A percentile compares a stretch with the other conserved stretches of the same genome.
Evolutionary conservation across 768 basidiomycete genomes (phyloP).

Genomic region (Leucocoprinus birnbaumii): DNA sequence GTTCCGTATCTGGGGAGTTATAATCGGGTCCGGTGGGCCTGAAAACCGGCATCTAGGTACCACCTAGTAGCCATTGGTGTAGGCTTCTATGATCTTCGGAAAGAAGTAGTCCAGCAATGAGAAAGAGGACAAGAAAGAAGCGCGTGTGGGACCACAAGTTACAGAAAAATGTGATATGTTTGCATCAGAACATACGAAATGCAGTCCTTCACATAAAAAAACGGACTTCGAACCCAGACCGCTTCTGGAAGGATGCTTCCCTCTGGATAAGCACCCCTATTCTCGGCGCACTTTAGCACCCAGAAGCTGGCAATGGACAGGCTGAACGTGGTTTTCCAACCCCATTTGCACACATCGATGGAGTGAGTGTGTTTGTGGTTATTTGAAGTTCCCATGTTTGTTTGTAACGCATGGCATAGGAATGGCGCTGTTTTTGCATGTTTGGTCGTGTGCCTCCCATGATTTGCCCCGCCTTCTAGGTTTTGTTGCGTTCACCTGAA

Average conservation of each 20-base stretch:
- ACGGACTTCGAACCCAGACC: too few species aligned
- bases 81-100: background rate
- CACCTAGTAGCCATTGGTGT: too few species aligned
- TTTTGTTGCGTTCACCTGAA: constrained; percentile 23
- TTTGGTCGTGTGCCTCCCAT: constrained; percentile 32
- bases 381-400: constrained; percentile 20
- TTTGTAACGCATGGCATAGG: constrained; percentile 40
- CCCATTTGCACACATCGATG: too few species aligned
- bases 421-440: constrained; percentile 32
- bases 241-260: too few species aligned
- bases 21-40: too few species aligned
- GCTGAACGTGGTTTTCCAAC: background rate
- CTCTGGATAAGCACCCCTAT: too few species aligned
- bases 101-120: background rate
- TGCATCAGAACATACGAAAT: background rate
- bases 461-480: constrained; percentile 29
- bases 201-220: too few species aligned
- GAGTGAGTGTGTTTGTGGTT: constrained; percentile 13
- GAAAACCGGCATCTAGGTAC: too few species aligned
- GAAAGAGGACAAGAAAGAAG: background rate
- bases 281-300: background rate
- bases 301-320: background rate
- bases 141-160: background rate
- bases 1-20: background rate
- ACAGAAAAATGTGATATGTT: background rate